Percentiles rank a stretch among this genome's conserved stretches.
Conservation (phyloP, 2,329 filamentous ascomycete genomes). For the Fonsecaea monophora region DNA sequence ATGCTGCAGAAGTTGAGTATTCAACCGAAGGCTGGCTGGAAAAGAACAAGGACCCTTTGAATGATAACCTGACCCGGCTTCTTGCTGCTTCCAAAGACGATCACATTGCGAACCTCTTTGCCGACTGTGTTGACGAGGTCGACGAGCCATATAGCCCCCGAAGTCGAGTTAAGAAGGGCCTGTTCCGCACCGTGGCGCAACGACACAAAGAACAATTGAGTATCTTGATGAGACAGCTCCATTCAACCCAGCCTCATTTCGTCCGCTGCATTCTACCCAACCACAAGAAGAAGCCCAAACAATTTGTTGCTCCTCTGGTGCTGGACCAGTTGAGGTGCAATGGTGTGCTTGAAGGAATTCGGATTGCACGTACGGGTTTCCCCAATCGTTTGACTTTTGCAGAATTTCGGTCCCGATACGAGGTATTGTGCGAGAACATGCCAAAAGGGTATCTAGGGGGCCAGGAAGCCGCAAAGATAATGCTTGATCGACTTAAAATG, state of each 20-base stretch:
- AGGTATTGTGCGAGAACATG: conserved; percentile 87
- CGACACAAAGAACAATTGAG: conserved; percentile 98
- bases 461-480: conserved; percentile 80
- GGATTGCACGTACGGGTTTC: conserved; percentile 95
- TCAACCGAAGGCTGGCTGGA: conserved; percentile 94
- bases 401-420: conserved; percentile 94
- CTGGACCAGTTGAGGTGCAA: conserved; percentile 98
- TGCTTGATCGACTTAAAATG: conserved; percentile 86
- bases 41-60: conserved; percentile 98
- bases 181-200: conserved; percentile 96
- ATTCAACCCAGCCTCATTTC: conserved; percentile 97
- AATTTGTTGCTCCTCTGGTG: conserved; percentile 89
- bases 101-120: conserved; percentile 83
- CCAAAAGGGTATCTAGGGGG: conserved; percentile 91
- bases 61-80: conserved; percentile 93
- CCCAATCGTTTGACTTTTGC: conserved; percentile 90
- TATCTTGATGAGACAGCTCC: conserved; percentile 90
- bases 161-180: conserved; percentile 91
- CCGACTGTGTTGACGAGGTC: conserved; percentile 82
- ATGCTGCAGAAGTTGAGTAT: conserved; percentile 97
- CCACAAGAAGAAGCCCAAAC: conserved; percentile 95
- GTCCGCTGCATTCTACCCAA: conserved; percentile 97
- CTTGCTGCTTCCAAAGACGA: conserved; percentile 81
- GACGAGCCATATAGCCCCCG: conserved; percentile 72
- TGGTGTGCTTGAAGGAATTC: conserved; percentile 97